phyloP scores from a whole-genome alignment of 164 flowering plant species.

The Saururus chinensis region DNA sequence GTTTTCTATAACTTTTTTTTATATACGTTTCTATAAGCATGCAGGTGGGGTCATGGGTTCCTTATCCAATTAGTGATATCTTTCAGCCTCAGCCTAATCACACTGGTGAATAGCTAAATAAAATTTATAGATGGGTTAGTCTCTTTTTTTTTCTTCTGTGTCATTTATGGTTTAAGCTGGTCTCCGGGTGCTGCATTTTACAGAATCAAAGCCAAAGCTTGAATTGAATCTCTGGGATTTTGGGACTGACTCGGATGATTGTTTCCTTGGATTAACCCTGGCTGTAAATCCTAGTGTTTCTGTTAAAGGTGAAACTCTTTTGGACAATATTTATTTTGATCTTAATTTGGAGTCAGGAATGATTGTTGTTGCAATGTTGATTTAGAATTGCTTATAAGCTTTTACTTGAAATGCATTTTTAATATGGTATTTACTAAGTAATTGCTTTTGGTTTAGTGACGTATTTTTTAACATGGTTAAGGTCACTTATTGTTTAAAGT shows the following conservation, averaged over 20 bases:
- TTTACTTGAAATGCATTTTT: too few species aligned
- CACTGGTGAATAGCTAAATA: slow-evolving; percentile 21
- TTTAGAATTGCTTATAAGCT: too few species aligned
- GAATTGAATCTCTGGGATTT: slow-evolving; percentile 80
- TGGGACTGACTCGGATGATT: slow-evolving; percentile 56
- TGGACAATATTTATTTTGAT: too few species aligned
- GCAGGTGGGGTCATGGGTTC: slow-evolving; percentile 45
- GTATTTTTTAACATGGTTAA: too few species aligned
- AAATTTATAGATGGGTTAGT: too few species aligned
- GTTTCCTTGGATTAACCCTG: slow-evolving; percentile 79
- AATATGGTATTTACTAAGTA: too few species aligned
- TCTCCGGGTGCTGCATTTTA: neutral
- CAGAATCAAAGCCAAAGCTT: slow-evolving; percentile 64
- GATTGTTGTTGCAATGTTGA: too few species aligned
- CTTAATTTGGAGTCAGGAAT: too few species aligned
- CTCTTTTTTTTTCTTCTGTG: too few species aligned
- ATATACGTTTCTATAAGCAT: slow-evolving; percentile 6
- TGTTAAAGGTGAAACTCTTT: slow-evolving; percentile 30
- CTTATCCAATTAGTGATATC: slow-evolving; percentile 42
- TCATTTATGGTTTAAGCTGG: neutral
- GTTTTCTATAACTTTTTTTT: slow-evolving; percentile 9
- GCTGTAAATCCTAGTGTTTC: slow-evolving; percentile 72
- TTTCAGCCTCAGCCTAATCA: slow-evolving; percentile 29
- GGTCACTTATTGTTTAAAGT: too few species aligned
- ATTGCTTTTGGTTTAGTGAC: too few species aligned